These are phyloP conservation scores for Pinguiococcus pyrenoidosus DNA, from an alignment of 108 stramenopile species.

Conservation along the genomic window DNA sequence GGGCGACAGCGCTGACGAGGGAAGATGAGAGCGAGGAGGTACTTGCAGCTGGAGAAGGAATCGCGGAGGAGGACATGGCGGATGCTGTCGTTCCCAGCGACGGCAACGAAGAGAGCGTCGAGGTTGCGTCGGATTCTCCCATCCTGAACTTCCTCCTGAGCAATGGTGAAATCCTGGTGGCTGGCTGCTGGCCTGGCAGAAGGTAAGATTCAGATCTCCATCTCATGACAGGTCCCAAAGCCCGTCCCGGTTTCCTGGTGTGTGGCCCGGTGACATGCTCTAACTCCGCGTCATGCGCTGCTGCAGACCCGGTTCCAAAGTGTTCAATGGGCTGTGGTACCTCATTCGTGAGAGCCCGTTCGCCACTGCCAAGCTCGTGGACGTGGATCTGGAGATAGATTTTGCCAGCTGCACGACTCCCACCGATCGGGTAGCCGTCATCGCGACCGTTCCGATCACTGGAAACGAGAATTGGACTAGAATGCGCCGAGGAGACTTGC, in stretches of 20 bases:
- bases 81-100: too few species aligned
- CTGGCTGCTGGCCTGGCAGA: slow-evolving; percentile 10
- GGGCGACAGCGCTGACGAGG: too few species aligned
- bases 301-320: slow-evolving; percentile 52
- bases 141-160: slow-evolving; percentile 66
- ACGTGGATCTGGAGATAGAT: slow-evolving; percentile 44
- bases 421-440: slow-evolving; percentile 65
- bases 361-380: slow-evolving; percentile 44
- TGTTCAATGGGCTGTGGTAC: slow-evolving; percentile 78
- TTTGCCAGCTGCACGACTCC: slow-evolving; percentile 39
- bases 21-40: slow-evolving; percentile 61
- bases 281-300: slow-evolving; percentile 77
- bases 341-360: slow-evolving; percentile 61
- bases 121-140: slow-evolving; percentile 40
- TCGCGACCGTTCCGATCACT: slow-evolving; percentile 70
- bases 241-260: slow-evolving; percentile 60
- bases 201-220: not conserved
- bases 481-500: slow-evolving; percentile 50
- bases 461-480: slow-evolving; percentile 58
- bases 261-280: too few species aligned
- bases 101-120: too few species aligned
- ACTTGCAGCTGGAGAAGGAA: slow-evolving; percentile 9
- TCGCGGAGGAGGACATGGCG: slow-evolving; percentile 25
- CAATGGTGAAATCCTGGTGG: slow-evolving; percentile 10
- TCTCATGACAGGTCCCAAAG: slow-evolving; percentile 46